Evolutionary conservation across 768 basidiomycete species (phyloP).

Genomic region (Hydnomerulius pinastri): DNA sequence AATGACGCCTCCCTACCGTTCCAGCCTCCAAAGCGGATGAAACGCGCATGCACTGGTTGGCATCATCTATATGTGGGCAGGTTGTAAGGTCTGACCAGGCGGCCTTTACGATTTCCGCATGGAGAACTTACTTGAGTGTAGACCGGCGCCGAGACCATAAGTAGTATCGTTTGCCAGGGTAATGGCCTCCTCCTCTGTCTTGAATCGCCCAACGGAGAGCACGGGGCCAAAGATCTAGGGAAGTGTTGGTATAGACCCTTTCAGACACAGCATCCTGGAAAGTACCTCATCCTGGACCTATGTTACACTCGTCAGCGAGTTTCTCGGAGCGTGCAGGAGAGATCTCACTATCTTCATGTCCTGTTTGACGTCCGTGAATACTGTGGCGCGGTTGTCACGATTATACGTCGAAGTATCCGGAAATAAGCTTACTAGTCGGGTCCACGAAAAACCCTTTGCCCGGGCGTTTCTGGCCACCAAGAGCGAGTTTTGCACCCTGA

Average conservation of each 20-base stretch:
- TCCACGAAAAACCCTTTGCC: slow-evolving; percentile 87
- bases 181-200: slow-evolving; percentile 86
- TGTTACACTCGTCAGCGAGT: slow-evolving; percentile 25
- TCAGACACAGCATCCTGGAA: slow-evolving; percentile 5
- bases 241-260: slow-evolving; percentile 11
- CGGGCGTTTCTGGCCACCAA: slow-evolving; percentile 79
- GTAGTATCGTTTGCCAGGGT: slow-evolving; percentile 81
- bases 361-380: slow-evolving; percentile 77
- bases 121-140: slow-evolving; percentile 73
- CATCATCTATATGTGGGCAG: slow-evolving; percentile 58
- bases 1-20: slow-evolving; percentile 53
- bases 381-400: slow-evolving; percentile 37
- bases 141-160: slow-evolving; percentile 90
- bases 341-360: slow-evolving; percentile 82
- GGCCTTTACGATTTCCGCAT: background rate
- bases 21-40: slow-evolving; percentile 86
- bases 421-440: slow-evolving; percentile 70
- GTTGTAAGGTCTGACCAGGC: background rate
- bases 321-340: slow-evolving; percentile 2
- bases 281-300: slow-evolving; percentile 35
- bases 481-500: slow-evolving; percentile 75
- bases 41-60: slow-evolving; percentile 87
- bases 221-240: slow-evolving; percentile 93
- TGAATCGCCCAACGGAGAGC: slow-evolving; percentile 78
- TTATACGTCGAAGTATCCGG: slow-evolving; percentile 4